These are phyloP conservation scores for Eucalyptus pauciflora DNA, from an alignment of 345 rosid species.

Conservation along the genomic window DNA sequence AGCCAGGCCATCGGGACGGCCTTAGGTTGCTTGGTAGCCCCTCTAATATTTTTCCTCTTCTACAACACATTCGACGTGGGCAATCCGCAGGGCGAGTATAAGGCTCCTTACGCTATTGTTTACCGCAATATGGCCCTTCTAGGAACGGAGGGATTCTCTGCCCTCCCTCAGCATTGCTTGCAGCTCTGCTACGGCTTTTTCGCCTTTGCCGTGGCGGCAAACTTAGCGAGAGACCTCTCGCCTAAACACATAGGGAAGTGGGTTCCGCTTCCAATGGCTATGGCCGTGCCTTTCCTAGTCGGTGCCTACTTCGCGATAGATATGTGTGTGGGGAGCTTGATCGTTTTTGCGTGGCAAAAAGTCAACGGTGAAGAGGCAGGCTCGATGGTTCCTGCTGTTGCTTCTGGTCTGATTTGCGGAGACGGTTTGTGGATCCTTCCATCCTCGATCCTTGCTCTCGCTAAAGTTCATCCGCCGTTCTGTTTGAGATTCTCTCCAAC, in stretches of 20 bases:
- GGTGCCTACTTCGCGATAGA: conserved; percentile 80
- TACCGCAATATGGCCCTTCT: conserved; percentile 84
- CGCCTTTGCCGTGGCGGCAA: conserved; percentile 41
- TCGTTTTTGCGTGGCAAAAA: conserved; percentile 35
- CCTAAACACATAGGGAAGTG: conserved; percentile 42
- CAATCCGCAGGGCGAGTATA: conserved; percentile 83
- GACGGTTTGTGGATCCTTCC: conserved; percentile 85
- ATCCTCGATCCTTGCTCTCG: conserved; percentile 57
- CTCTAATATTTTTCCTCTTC: conserved; percentile 67
- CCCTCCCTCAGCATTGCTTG: conserved; percentile 64
- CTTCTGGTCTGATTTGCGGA: conserved; percentile 83
- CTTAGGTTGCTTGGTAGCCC: conserved; percentile 75
- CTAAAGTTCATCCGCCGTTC: conserved; percentile 52
- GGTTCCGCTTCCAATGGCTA: conserved; percentile 87
- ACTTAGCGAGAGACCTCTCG: conserved; percentile 40
- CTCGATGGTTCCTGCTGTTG: conserved; percentile 64
- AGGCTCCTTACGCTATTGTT: conserved; percentile 80
- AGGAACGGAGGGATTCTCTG: conserved; percentile 82
- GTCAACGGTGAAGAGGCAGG: conserved; percentile 26
- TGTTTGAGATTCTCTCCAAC: conserved; percentile 43
- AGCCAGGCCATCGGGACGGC: conserved; percentile 82
- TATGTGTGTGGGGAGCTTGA: conserved; percentile 57
- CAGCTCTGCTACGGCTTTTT: conserved; percentile 80
- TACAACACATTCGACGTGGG: conserved; percentile 84
- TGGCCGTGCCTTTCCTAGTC: conserved; percentile 86